Evolutionary conservation across 208 protist genomes (phyloP).

Genomic region (Acanthamoeba healyi): DNA sequence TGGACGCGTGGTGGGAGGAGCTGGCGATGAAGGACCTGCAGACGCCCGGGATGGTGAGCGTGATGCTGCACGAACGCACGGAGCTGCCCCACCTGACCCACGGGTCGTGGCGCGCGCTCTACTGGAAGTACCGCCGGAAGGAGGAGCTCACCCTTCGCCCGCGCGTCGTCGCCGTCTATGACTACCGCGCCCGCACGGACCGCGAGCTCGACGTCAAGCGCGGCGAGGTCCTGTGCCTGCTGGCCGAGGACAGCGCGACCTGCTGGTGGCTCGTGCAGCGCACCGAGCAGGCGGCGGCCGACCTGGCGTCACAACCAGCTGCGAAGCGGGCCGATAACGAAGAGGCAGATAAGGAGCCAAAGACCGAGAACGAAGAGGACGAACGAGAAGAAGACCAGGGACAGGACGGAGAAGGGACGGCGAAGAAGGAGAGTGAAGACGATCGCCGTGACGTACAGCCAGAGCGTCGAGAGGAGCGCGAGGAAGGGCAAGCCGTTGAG

Average conservation of each 20-base stretch:
- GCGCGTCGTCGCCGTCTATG: conserved; percentile 22
- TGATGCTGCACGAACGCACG: conserved; percentile 57
- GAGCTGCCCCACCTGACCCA: conserved; percentile 36
- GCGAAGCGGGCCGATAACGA: background rate
- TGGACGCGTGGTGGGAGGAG: conserved; percentile 35
- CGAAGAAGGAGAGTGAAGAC: background rate
- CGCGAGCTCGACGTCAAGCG: background rate
- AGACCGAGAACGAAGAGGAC: too few species aligned
- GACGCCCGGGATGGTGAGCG: background rate
- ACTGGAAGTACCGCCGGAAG: conserved; percentile 26
- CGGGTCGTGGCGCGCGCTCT: conserved; percentile 37
- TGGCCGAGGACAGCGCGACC: background rate
- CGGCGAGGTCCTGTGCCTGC: conserved; percentile 13
- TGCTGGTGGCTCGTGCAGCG: conserved; percentile 48
- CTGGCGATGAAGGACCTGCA: background rate
- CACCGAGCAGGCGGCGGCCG: background rate
- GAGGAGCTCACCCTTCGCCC: background rate
- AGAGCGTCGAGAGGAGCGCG: background rate
- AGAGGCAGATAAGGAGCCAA: background rate
- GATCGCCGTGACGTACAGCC: background rate
- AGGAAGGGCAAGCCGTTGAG: background rate
- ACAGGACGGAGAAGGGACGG: background rate
- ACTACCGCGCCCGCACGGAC: conserved; percentile 34
- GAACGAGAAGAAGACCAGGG: background rate
- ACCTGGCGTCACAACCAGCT: background rate